Base-by-base conservation (phyloP, 1,284 basidiomycete genomes). In the Cutaneotrichosporon sp. region DNA sequence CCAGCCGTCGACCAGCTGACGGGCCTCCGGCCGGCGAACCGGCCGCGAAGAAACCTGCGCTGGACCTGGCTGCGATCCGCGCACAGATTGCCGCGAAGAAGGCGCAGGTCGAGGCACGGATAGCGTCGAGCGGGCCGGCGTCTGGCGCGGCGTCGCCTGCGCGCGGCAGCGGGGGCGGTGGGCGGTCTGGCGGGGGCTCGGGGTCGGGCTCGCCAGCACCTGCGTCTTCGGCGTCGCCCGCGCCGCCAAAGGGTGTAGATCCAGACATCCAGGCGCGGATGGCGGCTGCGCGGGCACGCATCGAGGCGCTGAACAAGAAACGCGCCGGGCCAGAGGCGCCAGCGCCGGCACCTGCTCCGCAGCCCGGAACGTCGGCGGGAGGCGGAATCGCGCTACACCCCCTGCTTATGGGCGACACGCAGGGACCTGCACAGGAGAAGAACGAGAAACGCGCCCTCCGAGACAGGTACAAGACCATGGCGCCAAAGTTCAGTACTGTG, bases 401-500 rank as follows among this genome's bases (percentile, higher is more conserved):
- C 4, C 77, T 93, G 21, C 75, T 93, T 21, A 80, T 92, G 57
- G 87, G 88, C 52, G 81, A 80, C 13, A 79, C 52, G 15, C 53
- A 54, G 30, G 50, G 26, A 10, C 46, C 46, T 30, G 36, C 44
- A 18, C 46, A 63, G 36, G 64, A 69, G 49, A 68, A 68, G 63
- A 70, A 73, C 51, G 72, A 69, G 51, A 70, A 72, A 61, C 62
- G 59, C 51, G 62, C 65, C 17, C 49, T 69, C 56, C 47, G 63
- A 49, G 62, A 73, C 61, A 54, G 86, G 55, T 94, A 93, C 76
- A 93, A 91, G 71, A 89, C 92, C 8, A 96, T 96, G 90, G 89
- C 91, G 60, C 92, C 92, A 50, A 97, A 96, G 73, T 97, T 96
- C 72, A 87, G 90, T 0, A 90, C 89, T 4, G 91, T 94, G 73